Percentiles rank a stretch among this genome's conserved stretches.
These are phyloP conservation scores for Chlamydomonas incerta DNA, from an alignment of 139 green algal genomes.

Conservation along the genomic window DNA sequence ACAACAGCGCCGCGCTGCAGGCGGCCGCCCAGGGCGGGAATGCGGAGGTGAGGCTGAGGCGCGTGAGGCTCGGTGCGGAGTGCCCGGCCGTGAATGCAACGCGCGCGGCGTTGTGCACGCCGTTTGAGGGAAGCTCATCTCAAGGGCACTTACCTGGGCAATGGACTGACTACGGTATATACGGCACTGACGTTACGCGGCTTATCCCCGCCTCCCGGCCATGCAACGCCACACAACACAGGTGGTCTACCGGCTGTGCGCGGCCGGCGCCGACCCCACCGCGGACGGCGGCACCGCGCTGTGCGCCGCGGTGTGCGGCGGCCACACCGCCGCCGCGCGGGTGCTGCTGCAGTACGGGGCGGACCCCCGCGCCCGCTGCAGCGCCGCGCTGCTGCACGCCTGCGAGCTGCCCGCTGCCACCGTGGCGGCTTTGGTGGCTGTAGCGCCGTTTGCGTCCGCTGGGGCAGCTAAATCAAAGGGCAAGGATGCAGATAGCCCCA, in stretches of 20 bases:
- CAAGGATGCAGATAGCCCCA: no score
- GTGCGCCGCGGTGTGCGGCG: not conserved
- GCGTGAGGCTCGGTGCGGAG: no score
- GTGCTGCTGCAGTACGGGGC: slow-evolving; percentile 16
- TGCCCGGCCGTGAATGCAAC: no score
- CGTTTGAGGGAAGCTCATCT: no score
- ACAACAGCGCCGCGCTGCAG: not conserved
- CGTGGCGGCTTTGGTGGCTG: not conserved
- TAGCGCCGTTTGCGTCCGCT: not conserved
- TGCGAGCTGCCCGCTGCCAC: not conserved
- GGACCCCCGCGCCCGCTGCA: slow-evolving; percentile 12
- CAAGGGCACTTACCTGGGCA: no score
- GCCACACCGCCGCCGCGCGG: not conserved
- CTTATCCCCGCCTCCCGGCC: no score
- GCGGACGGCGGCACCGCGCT: not conserved
- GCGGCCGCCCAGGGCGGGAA: not conserved
- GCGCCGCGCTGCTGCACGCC: slow-evolving; percentile 8
- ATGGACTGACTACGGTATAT: no score
- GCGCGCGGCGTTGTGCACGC: no score
- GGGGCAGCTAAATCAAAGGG: no score
- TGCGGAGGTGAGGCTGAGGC: no score
- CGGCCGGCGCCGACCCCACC: slow-evolving; percentile 16
- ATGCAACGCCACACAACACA: no score
- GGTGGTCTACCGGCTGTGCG: slow-evolving; percentile 7
- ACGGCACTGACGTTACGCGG: no score